Evolutionary conservation across 208 protist species (phyloP).

Genomic region (Leishmania arabica): DNA sequence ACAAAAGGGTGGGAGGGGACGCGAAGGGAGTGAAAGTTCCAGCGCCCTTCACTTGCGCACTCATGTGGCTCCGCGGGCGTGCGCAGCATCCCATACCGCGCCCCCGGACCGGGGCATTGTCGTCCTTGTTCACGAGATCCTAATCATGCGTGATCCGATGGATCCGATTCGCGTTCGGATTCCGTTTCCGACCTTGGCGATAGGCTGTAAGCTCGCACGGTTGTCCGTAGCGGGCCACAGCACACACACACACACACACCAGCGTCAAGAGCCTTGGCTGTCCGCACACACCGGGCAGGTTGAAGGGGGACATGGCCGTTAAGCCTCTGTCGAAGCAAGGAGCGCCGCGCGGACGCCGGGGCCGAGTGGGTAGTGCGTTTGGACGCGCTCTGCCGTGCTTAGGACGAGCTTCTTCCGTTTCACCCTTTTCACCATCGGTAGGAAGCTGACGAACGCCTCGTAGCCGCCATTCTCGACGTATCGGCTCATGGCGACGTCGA

Average conservation of each 20-base stretch:
- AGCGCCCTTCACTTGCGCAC: too few species aligned
- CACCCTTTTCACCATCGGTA: background rate
- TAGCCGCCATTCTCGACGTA: slow-evolving; percentile 41
- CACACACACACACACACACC: background rate
- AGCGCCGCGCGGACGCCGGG: background rate
- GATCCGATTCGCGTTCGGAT: background rate
- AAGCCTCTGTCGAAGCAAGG: background rate
- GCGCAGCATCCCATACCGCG: too few species aligned
- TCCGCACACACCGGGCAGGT: background rate
- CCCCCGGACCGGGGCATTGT: too few species aligned
- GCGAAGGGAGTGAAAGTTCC: too few species aligned
- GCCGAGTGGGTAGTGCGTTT: slow-evolving; percentile 22
- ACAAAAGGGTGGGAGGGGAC: too few species aligned
- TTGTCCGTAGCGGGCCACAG: background rate
- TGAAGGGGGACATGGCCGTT: background rate
- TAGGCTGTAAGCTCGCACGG: background rate
- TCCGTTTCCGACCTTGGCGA: background rate
- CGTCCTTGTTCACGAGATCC: background rate
- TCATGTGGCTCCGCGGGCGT: too few species aligned
- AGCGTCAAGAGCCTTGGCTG: background rate
- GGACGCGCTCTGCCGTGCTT: slow-evolving; percentile 4
- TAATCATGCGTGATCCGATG: background rate
- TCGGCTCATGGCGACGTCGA: slow-evolving; percentile 39
- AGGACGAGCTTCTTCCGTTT: background rate
- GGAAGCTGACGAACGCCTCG: slow-evolving; percentile 21